Base-by-base conservation (phyloP, 768 basidiomycete species). In the Coprinellus micaceus region DNA sequence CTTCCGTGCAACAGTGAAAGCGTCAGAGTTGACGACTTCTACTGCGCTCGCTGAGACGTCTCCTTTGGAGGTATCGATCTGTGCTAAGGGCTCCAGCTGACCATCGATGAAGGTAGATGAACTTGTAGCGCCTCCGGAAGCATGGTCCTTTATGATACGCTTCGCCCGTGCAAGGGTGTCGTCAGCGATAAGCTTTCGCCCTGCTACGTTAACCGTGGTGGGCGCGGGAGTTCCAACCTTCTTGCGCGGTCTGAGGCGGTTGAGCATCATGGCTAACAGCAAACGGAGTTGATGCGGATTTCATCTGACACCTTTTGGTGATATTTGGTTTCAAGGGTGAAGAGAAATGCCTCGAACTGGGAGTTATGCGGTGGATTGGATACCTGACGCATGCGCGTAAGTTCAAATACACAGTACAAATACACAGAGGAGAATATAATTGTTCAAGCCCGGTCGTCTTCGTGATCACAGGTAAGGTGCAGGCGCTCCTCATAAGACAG, bases 1-100 rank as follows among this genome's bases (percentile, higher is more conserved):
- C 11, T 64, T 37, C 10, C 77, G 61, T 4, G 77, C 75, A 17
- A 62, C 62, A 0, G 69, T 67, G 61, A 76, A 77, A 1, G 77
- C 59, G 56, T 77, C 77, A 4, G 63, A 63, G 41, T 76, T 74
- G 53, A 73, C 52, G 15, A 77, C 58, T 22, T 45, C 52, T 13
- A 76, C 61, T 15, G 58, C 28, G 5, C 58, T 56, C 5, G 61
- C 53, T 7, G 33, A 13, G 33, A 33, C 6, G 7, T 54, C 52
- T 37, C 55, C 55, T 3, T 60, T 55, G 1, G 66, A 65, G 45
- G 51, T 54, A 2, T 48, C 39, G 12, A 60, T 54, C 9, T 53
- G 36, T 26, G 64, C 60, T 28, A 73, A 63, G 10, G 62, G 45
- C 19, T 67, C 62, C 13, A 76, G 59, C 28, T 73, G 70, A 10